Evolutionary conservation across 129 eudicot genomes (phyloP), one percentile per base, ranked within the genome.

Genomic region (Lactuca sativa): DNA sequence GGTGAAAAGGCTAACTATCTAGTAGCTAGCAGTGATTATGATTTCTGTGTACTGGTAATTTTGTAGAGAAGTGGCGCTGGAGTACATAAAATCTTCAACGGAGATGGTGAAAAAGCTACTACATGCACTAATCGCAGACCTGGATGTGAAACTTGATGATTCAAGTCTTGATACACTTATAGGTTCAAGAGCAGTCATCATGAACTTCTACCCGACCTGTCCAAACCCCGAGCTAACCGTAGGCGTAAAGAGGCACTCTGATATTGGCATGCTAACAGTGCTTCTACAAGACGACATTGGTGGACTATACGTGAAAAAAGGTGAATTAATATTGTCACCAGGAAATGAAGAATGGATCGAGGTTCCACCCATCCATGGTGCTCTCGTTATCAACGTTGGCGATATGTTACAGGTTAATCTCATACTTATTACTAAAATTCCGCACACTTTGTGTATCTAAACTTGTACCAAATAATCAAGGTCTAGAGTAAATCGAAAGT

Each of bases 141-240:
- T 82, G 21, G 82, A 73, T 43, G 77, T 82, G 21, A 73, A 48
- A 64, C 41, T 62, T 3, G 73, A 72, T 2, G 78, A 74, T 14
- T 66, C 78, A 21, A 70, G 56, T 48, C 16, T 74, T 6, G 43
- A 79, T 16, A 11, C 58, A 11, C 82, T 83, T 7, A 14, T 37
- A 1, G 84, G 84, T 21, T 33, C 8, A 5, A 75, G 37, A 10
- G 48, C 66, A 74, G 79, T 79, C 17, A 75, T 71, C 77, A 75
- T 79, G 74, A 83, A 79, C 77, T 79, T 51, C 58, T 79, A 83
- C 77, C 84, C 82, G 2, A 6, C 59, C 4, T 83, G 84, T 77
- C 88, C 84, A 6, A 52, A 79, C 48, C 84, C 88, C 0, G 81
- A 82, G 9, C 66, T 82, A 58, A 82, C 87, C 4, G 87, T 82